Conservation (phyloP, 2,329 filamentous ascomycete species). For the Curvularia lunata region DNA sequence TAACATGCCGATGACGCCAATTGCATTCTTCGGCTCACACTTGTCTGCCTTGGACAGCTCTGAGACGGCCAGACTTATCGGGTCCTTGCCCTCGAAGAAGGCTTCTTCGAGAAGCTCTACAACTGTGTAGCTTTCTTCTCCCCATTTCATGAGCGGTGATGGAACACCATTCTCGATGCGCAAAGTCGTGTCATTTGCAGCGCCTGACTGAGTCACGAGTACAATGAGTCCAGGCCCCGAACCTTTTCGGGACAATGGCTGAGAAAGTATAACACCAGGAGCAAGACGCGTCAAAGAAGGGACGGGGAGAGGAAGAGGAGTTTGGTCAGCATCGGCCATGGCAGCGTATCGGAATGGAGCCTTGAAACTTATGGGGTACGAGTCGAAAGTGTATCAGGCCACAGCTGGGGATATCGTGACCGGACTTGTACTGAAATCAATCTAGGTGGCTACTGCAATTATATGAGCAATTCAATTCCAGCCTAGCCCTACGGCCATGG, state of each 20-base stretch:
- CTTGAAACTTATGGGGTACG: neutral
- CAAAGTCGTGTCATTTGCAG: neutral
- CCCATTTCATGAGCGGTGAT: conserved; percentile 62
- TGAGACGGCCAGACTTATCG: neutral
- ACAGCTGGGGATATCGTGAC: neutral
- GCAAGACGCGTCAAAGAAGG: conserved; percentile 1
- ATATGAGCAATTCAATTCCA: conserved; percentile 1
- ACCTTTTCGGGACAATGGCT: neutral
- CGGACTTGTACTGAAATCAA: neutral
- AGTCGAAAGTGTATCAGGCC: neutral
- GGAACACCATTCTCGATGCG: conserved; percentile 18
- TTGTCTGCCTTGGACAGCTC: conserved; percentile 1
- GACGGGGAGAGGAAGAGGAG: neutral
- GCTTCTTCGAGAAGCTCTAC: conserved; percentile 18
- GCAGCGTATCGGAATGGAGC: neutral
- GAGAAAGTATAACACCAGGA: conserved; percentile 1
- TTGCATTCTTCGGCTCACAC: conserved; percentile 16
- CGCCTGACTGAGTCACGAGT: neutral
- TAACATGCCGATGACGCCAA: conserved; percentile 15
- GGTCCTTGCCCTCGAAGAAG: conserved; percentile 7
- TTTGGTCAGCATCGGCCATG: conserved; percentile 1
- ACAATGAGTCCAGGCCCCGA: conserved; percentile 1
- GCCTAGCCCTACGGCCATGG: neutral
- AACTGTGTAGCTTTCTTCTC: conserved; percentile 65
- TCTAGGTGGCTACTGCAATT: neutral